Evolutionary conservation across 1,284 basidiomycete genomes (phyloP), one percentile per base, ranked within the genome.

Genomic region (Ganoderma leucocontextum): DNA sequence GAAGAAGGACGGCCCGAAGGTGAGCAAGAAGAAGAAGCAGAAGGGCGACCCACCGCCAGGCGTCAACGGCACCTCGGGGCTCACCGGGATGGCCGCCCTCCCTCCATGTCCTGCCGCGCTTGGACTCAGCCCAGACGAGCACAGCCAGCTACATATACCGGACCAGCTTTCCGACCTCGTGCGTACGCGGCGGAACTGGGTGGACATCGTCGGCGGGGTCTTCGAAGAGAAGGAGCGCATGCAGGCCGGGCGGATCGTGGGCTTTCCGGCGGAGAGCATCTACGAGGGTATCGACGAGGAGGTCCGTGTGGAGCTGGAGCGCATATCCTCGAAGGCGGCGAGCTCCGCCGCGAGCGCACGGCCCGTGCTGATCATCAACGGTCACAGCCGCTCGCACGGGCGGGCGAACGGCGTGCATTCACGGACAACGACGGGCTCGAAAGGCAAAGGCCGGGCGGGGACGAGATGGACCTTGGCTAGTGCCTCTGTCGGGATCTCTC

Each of bases 251-350:
- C 80, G 89, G 68, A 88, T 94, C 75, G 90, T 87, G 78, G 94
- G 93, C 10, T 81, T 96, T 35, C 94, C 95, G 1, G 79, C 81
- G 77, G 82, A 82, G 80, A 96, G 92, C 78, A 81, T 96, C 2
- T 97, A 87, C 76, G 85, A 87, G 66, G 94, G 91, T 15, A 80
- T 95, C 59, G 91, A 92, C 12, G 89, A 89, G 67, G 90, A 90
- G 71, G 85, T 84, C 13, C 74, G 69, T 36, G 76, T 78, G 74
- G 80, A 83, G 74, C 73, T 89, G 17, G 77, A 79, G 67, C 80
- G 78, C 41, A 71, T 81, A 63, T 52, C 22, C 19, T 62, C 70
- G 63, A 4, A 47, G 65, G 35, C 62, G 69, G 22, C 63, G 64
- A 29, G 57, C 53, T 29, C 61, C 2, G 55, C 62, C 15, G 35